These are phyloP conservation scores for Sarocladiaceae sp. DNA, from an alignment of 2,329 filamentous ascomycete genomes.

Conservation along the genomic window DNA sequence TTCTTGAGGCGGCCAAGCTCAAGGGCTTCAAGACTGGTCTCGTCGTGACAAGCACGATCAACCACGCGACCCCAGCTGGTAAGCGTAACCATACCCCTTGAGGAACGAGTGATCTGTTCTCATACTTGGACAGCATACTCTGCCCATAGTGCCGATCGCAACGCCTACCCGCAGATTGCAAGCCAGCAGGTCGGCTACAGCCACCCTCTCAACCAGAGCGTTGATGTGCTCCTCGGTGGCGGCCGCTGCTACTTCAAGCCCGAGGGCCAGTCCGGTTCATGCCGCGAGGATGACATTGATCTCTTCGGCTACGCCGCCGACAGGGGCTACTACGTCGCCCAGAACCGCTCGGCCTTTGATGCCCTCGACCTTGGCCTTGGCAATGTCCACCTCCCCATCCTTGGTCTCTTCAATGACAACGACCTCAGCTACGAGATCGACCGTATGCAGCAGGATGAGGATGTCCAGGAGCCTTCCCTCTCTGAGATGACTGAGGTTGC, in stretches of 20 bases:
- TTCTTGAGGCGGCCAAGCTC: conserved; percentile 30
- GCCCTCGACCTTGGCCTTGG: conserved; percentile 17
- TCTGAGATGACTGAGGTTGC: conserved; percentile 23
- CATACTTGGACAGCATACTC: conserved; percentile 17
- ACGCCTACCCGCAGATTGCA: conserved; percentile 26
- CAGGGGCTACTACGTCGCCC: conserved; percentile 27
- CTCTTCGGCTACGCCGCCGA: conserved; percentile 21
- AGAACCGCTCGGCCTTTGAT: conserved; percentile 26
- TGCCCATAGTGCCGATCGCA: conserved; percentile 24
- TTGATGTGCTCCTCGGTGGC: conserved; percentile 30
- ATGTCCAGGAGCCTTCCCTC: conserved; percentile 15
- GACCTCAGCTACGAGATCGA: conserved; percentile 28
- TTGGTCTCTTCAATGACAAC: conserved; percentile 29
- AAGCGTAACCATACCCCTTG: not conserved
- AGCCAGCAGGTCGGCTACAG: conserved; percentile 27
- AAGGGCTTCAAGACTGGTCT: conserved; percentile 29
- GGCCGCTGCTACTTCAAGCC: conserved; percentile 33
- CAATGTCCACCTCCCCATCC: conserved; percentile 24
- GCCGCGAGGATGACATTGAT: conserved; percentile 28
- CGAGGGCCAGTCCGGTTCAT: conserved; percentile 24
- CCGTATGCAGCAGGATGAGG: conserved; percentile 16
- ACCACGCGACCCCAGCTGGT: conserved; percentile 22
- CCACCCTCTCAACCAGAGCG: conserved; percentile 26
- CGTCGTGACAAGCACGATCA: conserved; percentile 30
- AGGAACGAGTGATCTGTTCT: not conserved